Evolutionary conservation across 176 grass and related monocot genomes (phyloP).

Genomic region (Chloris gayana): DNA sequence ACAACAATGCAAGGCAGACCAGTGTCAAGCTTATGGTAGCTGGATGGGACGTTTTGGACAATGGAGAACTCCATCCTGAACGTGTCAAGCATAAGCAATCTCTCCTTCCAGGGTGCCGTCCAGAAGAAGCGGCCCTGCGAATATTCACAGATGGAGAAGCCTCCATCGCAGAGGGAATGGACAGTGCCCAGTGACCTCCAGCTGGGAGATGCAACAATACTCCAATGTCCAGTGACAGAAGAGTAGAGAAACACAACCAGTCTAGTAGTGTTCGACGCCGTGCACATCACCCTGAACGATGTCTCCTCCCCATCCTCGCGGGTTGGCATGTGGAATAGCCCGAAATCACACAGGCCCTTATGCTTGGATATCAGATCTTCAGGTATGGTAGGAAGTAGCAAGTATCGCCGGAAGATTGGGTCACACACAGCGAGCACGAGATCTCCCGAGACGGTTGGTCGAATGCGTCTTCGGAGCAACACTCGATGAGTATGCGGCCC

Average conservation of each 20-base stretch:
- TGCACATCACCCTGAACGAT: slow-evolving; percentile 23
- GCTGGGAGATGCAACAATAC: neutral
- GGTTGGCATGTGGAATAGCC: slow-evolving; percentile 9
- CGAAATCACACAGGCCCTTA: neutral
- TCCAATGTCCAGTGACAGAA: neutral
- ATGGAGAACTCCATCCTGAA: slow-evolving; percentile 24
- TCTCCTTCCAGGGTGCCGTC: neutral
- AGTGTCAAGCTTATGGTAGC: neutral
- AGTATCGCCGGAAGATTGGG: neutral
- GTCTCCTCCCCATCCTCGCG: neutral
- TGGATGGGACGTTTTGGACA: neutral
- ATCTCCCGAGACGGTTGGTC: neutral
- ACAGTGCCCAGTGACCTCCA: slow-evolving; percentile 10
- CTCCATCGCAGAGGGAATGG: neutral
- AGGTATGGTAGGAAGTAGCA: neutral
- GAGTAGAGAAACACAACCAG: neutral
- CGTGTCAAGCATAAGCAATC: neutral
- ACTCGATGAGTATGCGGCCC: slow-evolving; percentile 16
- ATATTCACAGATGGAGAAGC: neutral
- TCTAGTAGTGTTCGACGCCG: neutral
- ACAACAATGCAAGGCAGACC: neutral
- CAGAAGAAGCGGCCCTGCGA: slow-evolving; percentile 27
- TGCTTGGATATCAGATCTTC: neutral
- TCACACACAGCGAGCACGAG: neutral
- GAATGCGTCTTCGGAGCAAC: neutral